These are phyloP conservation scores for Barnettozyma californica DNA, from an alignment of 805 yeast genomes.

Conservation along the genomic window DNA sequence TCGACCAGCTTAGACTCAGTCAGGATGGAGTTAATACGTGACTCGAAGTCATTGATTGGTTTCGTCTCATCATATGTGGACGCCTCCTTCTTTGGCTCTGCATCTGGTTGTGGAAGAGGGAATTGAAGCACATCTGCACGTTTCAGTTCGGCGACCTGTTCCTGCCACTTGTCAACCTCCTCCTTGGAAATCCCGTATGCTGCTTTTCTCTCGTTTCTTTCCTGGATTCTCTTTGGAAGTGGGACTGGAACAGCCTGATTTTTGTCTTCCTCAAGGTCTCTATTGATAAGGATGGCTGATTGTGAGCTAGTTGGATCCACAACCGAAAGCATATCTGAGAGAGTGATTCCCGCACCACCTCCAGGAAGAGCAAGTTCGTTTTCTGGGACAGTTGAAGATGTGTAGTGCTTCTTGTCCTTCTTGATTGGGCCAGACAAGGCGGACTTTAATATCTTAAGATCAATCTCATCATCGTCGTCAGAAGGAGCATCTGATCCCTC, in stretches of 20 bases:
- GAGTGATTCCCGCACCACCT: constrained; percentile 50
- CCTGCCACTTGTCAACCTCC: constrained; percentile 86
- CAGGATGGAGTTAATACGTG: constrained; percentile 54
- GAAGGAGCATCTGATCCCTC: neutral
- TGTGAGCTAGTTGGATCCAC: constrained; percentile 45
- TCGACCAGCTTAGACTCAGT: constrained; percentile 62
- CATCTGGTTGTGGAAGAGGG: constrained; percentile 51
- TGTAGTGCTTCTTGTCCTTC: constrained; percentile 42
- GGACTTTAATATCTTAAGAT: constrained; percentile 45
- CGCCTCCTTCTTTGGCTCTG: constrained; percentile 31
- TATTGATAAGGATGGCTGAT: constrained; percentile 43
- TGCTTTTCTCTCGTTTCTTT: constrained; percentile 78
- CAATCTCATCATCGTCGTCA: constrained; percentile 47
- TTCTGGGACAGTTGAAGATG: constrained; percentile 52
- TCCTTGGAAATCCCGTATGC: constrained; percentile 87
- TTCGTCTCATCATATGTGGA: constrained; percentile 49
- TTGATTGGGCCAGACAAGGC: constrained; percentile 32
- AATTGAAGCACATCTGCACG: constrained; percentile 81
- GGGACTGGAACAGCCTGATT: constrained; percentile 66
- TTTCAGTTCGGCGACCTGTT: constrained; percentile 70
- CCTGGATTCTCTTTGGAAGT: constrained; percentile 78
- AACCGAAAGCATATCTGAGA: constrained; percentile 72
- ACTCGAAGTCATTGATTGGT: constrained; percentile 55
- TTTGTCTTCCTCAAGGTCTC: constrained; percentile 30
- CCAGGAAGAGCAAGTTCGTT: constrained; percentile 68